Evolutionary conservation across 225 moss, liverwort and hornwort species (phyloP).

Genomic region (Sphagnum tenellum): DNA sequence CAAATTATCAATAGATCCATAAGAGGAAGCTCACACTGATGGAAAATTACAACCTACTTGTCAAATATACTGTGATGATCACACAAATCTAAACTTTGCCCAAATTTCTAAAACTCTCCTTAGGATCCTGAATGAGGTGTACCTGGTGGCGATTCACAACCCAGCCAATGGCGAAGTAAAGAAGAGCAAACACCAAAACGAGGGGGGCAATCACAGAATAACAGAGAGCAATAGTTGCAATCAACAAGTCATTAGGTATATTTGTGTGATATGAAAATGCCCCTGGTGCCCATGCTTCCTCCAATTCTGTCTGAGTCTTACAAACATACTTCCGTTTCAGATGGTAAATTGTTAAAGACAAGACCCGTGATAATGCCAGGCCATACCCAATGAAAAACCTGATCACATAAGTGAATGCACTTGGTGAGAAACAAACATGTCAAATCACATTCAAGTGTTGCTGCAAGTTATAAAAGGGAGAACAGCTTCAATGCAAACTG

Average conservation of each 20-base stretch:
- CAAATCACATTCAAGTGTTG: not conserved
- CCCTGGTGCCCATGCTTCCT: constrained; percentile 76
- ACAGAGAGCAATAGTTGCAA: constrained; percentile 61
- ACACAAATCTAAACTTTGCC: no score
- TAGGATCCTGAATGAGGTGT: no score
- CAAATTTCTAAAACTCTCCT: not conserved
- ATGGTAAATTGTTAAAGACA: constrained; percentile 49
- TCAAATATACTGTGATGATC: no score
- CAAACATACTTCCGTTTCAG: constrained; percentile 52
- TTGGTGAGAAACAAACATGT: not conserved
- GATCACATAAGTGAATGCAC: not conserved
- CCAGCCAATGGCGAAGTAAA: constrained; percentile 83
- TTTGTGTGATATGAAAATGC: constrained; percentile 52
- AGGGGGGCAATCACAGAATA: constrained; percentile 88
- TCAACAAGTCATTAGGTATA: constrained; percentile 79
- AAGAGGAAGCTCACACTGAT: no score
- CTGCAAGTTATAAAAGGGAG: not conserved
- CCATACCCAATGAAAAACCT: constrained; percentile 91
- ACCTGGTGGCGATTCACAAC: constrained; percentile 93
- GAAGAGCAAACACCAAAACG: constrained; percentile 55
- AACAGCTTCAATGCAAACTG: no score
- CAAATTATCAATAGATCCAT: no score
- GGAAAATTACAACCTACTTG: no score
- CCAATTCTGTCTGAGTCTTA: constrained; percentile 67
- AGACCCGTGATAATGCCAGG: constrained; percentile 59